Base-by-base conservation (phyloP, 345 rosid genomes). In the Acer saccharum region DNA sequence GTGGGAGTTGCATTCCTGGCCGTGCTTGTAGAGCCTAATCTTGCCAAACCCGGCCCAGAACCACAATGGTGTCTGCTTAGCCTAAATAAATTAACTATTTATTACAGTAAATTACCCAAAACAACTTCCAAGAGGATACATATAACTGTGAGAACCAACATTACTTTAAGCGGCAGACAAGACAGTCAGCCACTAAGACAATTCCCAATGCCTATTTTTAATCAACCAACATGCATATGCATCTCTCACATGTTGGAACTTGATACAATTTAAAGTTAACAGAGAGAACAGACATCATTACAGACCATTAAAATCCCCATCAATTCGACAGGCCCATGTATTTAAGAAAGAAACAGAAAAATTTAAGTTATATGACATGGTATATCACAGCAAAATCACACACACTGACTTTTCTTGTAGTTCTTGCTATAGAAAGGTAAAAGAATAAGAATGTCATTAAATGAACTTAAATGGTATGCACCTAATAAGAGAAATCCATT, bases 221-320 rank as follows among this genome's bases (percentile, higher is more conserved):
- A 69, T 48, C 57, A 41, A 57, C 62, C 70, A 72, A 72, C 21
- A 48, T 62, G 46, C 16, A 81, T 65, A 46, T 17, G 44, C 63
- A 65, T 61, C 21, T 60, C 67, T 74, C 44, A 71, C 43, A 57
- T 64, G 79, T 68, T 79, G 91, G 90, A 88, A 87, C 89, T 89
- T 86, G 92, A 85, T 72, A 73, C 74, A 65, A 52, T 52, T 76
- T 75, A 72, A 86, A 80, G 79, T 14, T 43, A 70, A 32, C 61
- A 77, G 27, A 48, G 27, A 64, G 35, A 79, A 54, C 69, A 68
- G 62, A 78, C 48, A 83, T 73, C 78, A 81, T 78, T 76, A 62
- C 65, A 73, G 74, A 57, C 76, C 73, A 48, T 76, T 61, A 25
- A 13, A 65, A 46, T 61, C 64, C 74, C 43, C 77, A 71, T 44